phyloP scores from a whole-genome alignment of 2,329 filamentous ascomycete species.

The Lachnellula arida region DNA sequence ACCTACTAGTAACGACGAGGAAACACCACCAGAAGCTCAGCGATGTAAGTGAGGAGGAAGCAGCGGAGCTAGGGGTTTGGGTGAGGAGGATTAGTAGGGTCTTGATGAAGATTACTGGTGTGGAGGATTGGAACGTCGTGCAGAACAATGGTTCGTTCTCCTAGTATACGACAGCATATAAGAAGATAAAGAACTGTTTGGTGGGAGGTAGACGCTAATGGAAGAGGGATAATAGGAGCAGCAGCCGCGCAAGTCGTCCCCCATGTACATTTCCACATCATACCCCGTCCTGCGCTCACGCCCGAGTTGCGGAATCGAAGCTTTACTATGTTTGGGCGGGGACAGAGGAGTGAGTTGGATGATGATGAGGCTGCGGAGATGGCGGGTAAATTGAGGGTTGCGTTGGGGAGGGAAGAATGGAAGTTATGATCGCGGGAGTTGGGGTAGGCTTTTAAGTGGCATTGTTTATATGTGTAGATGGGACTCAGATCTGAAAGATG shows the following conservation, averaged over 20 bases:
- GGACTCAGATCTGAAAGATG: background rate
- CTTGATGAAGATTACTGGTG: constrained; percentile 62
- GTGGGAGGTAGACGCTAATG: constrained; percentile 2
- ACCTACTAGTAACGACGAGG: constrained; percentile 77
- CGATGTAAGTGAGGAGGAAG: constrained; percentile 60
- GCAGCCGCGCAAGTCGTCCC: constrained; percentile 88
- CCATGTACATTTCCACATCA: constrained; percentile 92
- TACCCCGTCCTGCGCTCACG: constrained; percentile 68
- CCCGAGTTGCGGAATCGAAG: constrained; percentile 47
- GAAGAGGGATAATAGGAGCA: constrained; percentile 46
- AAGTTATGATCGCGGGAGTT: constrained; percentile 17
- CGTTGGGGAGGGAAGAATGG: constrained; percentile 38
- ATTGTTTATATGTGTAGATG: background rate
- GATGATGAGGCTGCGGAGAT: constrained; percentile 65
- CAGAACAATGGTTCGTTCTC: constrained; percentile 73
- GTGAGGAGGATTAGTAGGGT: constrained; percentile 70
- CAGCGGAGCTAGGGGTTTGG: constrained; percentile 60
- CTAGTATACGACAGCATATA: too few species aligned
- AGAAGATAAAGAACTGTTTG: background rate
- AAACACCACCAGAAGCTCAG: constrained; percentile 73
- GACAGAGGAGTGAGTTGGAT: constrained; percentile 67
- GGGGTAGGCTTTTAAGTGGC: background rate
- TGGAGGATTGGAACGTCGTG: constrained; percentile 89
- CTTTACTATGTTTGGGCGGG: constrained; percentile 80
- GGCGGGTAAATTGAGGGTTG: constrained; percentile 49